phyloP scores from a whole-genome alignment of 108 stramenopile genomes.

The Cyclotella atomus region DNA sequence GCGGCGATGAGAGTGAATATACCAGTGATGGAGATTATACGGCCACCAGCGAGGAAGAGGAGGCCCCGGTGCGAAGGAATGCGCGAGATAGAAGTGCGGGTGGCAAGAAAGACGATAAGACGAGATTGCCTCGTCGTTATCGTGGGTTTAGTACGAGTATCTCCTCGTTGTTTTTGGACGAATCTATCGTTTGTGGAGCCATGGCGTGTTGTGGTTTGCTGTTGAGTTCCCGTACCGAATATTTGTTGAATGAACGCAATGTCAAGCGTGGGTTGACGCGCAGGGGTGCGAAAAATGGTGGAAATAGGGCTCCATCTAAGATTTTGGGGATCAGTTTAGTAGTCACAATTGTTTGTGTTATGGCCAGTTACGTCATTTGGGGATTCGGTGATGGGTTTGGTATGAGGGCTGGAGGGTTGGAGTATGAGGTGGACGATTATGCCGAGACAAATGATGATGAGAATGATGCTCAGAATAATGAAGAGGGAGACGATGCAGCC shows the following conservation, averaged over 20 bases:
- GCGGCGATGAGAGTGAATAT: neutral
- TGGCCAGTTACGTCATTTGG: constrained; percentile 67
- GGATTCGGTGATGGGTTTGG: constrained; percentile 60
- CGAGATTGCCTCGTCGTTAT: constrained; percentile 51
- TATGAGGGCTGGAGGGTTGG: constrained; percentile 6
- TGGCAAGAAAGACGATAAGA: neutral
- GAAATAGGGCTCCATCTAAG: constrained; percentile 36
- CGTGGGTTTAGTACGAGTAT: constrained; percentile 83
- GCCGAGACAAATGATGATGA: constrained; percentile 13
- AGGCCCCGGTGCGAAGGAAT: neutral
- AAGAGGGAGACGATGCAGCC: constrained; percentile 4
- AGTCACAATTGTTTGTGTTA: constrained; percentile 58
- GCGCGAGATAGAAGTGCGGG: neutral
- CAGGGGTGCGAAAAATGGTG: constrained; percentile 37
- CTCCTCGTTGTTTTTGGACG: constrained; percentile 79
- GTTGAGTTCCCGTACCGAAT: constrained; percentile 75
- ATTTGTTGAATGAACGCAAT: constrained; percentile 77
- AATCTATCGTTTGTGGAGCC: constrained; percentile 79
- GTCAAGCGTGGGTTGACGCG: constrained; percentile 58
- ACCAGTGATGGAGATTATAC: neutral
- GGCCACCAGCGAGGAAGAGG: neutral
- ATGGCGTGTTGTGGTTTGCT: constrained; percentile 85
- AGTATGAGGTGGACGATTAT: constrained; percentile 24
- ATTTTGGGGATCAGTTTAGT: constrained; percentile 65
- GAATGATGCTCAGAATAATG: constrained; percentile 23